Conservation (phyloP, 2,329 filamentous ascomycete species). For the Claviceps africana region DNA sequence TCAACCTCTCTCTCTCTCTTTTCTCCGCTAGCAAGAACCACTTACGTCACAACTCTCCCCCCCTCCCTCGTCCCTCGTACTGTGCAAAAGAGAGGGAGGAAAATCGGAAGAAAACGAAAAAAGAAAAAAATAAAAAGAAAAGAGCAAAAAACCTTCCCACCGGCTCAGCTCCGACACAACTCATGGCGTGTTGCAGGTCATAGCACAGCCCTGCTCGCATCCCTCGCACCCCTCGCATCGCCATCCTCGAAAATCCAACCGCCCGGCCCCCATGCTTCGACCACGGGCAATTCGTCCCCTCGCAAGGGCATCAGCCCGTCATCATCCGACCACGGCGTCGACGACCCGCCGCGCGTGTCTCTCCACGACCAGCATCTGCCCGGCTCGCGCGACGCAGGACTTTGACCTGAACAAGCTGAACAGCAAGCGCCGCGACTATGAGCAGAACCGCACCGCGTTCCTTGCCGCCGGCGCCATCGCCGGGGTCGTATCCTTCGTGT, state of each 20-base stretch:
- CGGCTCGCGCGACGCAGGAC: slow-evolving; percentile 28
- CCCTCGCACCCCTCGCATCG: neutral
- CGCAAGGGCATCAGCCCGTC: slow-evolving; percentile 2
- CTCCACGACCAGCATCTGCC: slow-evolving; percentile 11
- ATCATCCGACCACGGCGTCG: slow-evolving; percentile 1
- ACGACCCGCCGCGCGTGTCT: slow-evolving; percentile 16
- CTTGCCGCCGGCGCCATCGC: slow-evolving; percentile 35
- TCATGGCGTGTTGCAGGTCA: neutral
- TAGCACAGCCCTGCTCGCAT: neutral
- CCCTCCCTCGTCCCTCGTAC: no score
- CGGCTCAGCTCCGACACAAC: neutral
- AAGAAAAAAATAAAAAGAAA: no score
- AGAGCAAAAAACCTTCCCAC: neutral
- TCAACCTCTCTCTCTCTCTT: neutral
- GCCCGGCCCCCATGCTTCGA: slow-evolving; percentile 1
- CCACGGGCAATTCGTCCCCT: slow-evolving; percentile 3
- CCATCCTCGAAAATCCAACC: neutral
- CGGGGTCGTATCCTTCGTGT: slow-evolving; percentile 35
- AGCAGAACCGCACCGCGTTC: slow-evolving; percentile 36
- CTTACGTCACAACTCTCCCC: neutral
- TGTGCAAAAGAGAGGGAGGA: no score
- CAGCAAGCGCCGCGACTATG: slow-evolving; percentile 32
- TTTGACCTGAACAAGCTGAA: slow-evolving; percentile 37
- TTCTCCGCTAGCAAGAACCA: neutral
- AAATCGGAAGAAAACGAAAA: no score